Conservation (phyloP, 2,329 filamentous ascomycete species). For the Sporothrix brunneoviolacea region DNA sequence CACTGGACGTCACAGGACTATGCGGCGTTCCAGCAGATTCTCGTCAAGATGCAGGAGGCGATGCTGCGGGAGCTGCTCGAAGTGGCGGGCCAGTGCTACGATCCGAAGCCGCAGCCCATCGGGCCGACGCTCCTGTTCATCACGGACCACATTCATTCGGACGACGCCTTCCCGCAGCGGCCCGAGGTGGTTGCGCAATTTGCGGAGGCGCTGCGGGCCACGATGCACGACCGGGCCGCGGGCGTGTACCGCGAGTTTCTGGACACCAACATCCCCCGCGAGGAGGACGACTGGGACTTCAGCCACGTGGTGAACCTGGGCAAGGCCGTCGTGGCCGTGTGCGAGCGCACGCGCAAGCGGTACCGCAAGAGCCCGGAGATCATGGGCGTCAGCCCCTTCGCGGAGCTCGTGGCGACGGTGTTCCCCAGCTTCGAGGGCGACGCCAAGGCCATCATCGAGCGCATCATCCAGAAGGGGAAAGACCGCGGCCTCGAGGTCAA, state of each 20-base stretch:
- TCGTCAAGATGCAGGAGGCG: constrained; percentile 71
- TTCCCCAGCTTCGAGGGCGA: constrained; percentile 89
- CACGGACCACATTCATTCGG: constrained; percentile 72
- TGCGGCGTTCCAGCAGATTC: constrained; percentile 64
- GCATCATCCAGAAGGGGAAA: constrained; percentile 69
- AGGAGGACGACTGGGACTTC: constrained; percentile 82
- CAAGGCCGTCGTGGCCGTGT: constrained; percentile 76
- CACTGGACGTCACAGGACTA: constrained; percentile 65
- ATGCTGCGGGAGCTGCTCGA: constrained; percentile 75
- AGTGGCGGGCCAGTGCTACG: constrained; percentile 82
- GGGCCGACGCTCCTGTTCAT: constrained; percentile 66
- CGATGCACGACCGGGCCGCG: constrained; percentile 65
- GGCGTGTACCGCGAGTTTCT: constrained; percentile 76
- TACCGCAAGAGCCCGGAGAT: constrained; percentile 84
- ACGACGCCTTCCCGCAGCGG: constrained; percentile 66
- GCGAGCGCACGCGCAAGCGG: constrained; percentile 84
- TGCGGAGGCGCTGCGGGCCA: constrained; percentile 62
- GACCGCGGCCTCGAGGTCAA: constrained; percentile 68
- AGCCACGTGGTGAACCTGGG: constrained; percentile 84
- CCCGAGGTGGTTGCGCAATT: constrained; percentile 67
- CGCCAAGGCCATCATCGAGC: constrained; percentile 73
- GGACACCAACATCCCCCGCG: constrained; percentile 70
- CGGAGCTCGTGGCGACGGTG: constrained; percentile 72
- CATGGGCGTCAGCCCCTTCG: constrained; percentile 62
- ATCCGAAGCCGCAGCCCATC: constrained; percentile 75